Percentiles rank a stretch among this genome's conserved stretches.
These are phyloP conservation scores for Blepharisma japonicum DNA, from an alignment of 73 alveolate genomes.

Conservation along the genomic window DNA sequence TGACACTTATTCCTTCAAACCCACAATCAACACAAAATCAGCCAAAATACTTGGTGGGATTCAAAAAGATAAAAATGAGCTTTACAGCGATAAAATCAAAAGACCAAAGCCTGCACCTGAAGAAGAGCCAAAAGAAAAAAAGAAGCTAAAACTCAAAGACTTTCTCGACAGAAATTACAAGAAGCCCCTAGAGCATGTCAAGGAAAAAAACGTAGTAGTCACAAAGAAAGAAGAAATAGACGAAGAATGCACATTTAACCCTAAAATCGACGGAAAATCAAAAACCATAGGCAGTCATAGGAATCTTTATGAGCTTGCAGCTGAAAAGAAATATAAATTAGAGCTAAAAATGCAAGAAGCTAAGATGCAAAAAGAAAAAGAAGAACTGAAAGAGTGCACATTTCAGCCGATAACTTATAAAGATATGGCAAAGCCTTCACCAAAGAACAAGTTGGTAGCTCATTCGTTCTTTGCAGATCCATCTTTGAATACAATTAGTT, in stretches of 20 bases:
- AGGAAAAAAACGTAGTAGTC: neutral
- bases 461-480: too few species aligned
- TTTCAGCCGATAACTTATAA: neutral
- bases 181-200: neutral
- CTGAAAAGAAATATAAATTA: neutral
- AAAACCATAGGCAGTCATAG: neutral
- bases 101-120: neutral
- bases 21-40: slow-evolving; percentile 15
- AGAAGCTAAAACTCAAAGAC: neutral
- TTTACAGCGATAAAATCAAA: neutral
- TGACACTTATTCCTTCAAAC: neutral
- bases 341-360: neutral
- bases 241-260: slow-evolving; percentile 27
- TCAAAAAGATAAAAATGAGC: neutral
- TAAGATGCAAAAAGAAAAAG: neutral
- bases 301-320: neutral
- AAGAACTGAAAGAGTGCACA: slow-evolving; percentile 22
- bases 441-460: too few species aligned
- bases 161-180: neutral
- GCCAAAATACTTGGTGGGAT: neutral
- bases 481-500: too few species aligned
- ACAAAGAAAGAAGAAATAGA: neutral
- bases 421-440: too few species aligned
- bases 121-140: slow-evolving; percentile 16
- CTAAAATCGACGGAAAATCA: neutral